Conservation (phyloP, 169 alveolate species). For the Plasmodium gonderi region DNA sequence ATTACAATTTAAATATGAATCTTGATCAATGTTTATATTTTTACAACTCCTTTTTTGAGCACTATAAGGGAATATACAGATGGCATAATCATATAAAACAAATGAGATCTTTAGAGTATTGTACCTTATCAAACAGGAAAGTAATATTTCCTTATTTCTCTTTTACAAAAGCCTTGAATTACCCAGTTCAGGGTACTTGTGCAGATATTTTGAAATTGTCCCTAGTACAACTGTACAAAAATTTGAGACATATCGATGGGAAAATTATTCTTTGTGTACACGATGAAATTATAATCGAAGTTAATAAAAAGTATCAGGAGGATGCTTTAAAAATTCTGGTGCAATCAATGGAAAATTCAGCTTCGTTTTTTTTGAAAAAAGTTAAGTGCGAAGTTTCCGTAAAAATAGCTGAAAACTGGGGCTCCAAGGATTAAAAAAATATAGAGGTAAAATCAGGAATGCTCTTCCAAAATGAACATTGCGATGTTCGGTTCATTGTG, state of each 20-base stretch:
- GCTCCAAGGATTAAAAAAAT: conserved; percentile 82
- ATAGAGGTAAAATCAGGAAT: not conserved
- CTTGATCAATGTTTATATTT: conserved; percentile 83
- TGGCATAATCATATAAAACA: conserved; percentile 90
- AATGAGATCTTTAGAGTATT: conserved; percentile 30
- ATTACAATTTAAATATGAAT: conserved; percentile 83
- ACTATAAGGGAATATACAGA: conserved; percentile 82
- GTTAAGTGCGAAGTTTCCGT: conserved; percentile 91
- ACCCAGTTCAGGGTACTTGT: conserved; percentile 91
- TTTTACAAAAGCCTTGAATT: conserved; percentile 87
- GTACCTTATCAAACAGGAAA: conserved; percentile 84
- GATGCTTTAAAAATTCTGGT: conserved; percentile 82
- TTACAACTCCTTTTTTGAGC: conserved; percentile 84
- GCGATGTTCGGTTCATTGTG: not conserved
- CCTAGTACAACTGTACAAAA: conserved; percentile 83
- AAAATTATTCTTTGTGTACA: conserved; percentile 86
- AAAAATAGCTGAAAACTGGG: conserved; percentile 88
- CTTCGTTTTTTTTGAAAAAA: conserved; percentile 82
- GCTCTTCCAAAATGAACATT: not conserved
- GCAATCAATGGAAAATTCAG: conserved; percentile 87
- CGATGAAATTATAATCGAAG: conserved; percentile 88
- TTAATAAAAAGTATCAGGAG: conserved; percentile 83
- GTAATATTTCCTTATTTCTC: conserved; percentile 87
- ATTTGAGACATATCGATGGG: conserved; percentile 79
- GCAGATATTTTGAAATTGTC: conserved; percentile 90